Base-by-base conservation (phyloP, 352 stramenopile species). In the Pythium pectinolyticum region DNA sequence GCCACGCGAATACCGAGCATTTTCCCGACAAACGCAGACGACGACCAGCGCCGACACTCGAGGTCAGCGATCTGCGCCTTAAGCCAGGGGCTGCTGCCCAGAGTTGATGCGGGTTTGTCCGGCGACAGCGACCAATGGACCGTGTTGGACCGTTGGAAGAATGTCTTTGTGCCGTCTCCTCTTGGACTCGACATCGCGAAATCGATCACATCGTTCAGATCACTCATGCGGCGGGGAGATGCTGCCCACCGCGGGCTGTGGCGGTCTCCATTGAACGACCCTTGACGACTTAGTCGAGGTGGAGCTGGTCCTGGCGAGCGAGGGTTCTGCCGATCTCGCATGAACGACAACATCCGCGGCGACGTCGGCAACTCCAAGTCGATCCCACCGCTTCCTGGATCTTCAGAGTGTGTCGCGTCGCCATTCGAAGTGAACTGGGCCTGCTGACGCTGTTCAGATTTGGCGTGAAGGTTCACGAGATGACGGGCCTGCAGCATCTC, bases 401-500 rank as follows among this genome's bases (percentile, higher is more conserved):
- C 22, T 17, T 39, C 24, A 15, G n/a, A 5, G 2, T 28, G n/a
- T 35, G 34, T 34, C 27, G 11, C 37, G 34, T 41, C 41, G 35
- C n/a, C 37, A 59, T 15, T 28, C n/a, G n/a, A 58, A 15, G 17
- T 11, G 7, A 34, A 1, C n/a, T 67, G 22, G 43, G 37, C 14
- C 27, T 46, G 30, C 22, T 59, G 48, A 20, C 46, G 34, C 5
- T 63, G 37, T 41, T 93, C 84, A 48, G 78, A 69, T 20, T 80
- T 83, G 20, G 84, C 79, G 47, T 95, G 86, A 7, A 90, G 57
- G 31, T 93, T 91, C 7, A 95, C 63, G 14, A 95, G 59, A 50
- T 93, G 86, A 14, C 84, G 82, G 17, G 86, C 86, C 66, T 95
- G 84, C 11, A 95, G 74, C 86, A 95, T 95, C 34, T 93, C 80